These are phyloP conservation scores for Pythium coloratum DNA, from an alignment of 352 stramenopile species.

Conservation along the genomic window DNA sequence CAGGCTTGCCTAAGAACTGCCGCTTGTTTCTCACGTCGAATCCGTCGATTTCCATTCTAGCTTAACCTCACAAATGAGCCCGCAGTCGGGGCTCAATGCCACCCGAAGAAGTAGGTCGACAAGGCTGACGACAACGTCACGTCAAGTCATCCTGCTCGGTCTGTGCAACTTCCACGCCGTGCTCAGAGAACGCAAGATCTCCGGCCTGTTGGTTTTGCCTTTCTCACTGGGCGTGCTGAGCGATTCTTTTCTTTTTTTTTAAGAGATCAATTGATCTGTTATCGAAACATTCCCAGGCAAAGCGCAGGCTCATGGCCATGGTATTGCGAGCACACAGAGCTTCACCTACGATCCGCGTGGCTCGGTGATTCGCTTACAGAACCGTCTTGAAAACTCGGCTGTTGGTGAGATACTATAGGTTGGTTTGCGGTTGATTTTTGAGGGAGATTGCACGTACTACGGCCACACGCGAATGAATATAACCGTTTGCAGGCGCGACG, in stretches of 20 bases:
- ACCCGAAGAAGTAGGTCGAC: conserved; percentile 75
- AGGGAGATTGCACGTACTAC: conserved; percentile 86
- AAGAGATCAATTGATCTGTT: no score
- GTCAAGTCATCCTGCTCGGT: conserved; percentile 78
- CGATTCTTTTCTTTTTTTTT: no score
- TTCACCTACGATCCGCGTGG: conserved; percentile 55
- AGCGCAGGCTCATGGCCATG: no score
- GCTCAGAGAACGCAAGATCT: conserved; percentile 93
- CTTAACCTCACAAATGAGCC: conserved; percentile 91
- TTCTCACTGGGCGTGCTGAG: conserved; percentile 61
- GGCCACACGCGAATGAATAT: conserved; percentile 83
- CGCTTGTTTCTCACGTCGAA: conserved; percentile 90
- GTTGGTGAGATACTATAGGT: conserved; percentile 89
- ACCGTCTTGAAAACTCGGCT: conserved; percentile 92
- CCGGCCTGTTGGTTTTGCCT: conserved; percentile 86
- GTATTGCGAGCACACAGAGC: no score
- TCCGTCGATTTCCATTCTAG: conserved; percentile 76
- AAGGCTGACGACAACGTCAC: conserved; percentile 85
- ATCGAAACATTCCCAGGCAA: no score
- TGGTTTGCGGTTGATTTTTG: conserved; percentile 89
- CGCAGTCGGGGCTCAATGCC: conserved; percentile 81
- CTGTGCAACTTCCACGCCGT: conserved; percentile 93
- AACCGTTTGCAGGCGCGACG: conserved; percentile 81
- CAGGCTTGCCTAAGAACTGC: conserved; percentile 69
- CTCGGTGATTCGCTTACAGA: conserved; percentile 81